Evolutionary conservation across 441 rosid species (phyloP).

Genomic region (Bocquillonia castaneifolia): DNA sequence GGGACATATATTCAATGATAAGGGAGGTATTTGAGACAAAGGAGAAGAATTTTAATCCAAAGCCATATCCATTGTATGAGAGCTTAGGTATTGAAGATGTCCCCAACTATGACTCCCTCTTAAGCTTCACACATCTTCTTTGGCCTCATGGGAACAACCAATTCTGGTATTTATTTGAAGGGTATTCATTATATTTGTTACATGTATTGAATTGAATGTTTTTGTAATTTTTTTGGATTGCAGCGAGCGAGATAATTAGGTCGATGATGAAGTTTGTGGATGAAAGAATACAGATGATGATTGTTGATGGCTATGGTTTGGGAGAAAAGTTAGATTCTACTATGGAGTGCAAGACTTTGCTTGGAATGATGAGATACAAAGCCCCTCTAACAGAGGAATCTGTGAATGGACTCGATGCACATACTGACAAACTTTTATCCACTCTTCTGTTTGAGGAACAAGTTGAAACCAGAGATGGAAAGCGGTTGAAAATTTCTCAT

Average conservation of each 20-base stretch:
- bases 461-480: slow-evolving; percentile 14
- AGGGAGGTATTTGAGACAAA: slow-evolving; percentile 7
- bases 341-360: not conserved
- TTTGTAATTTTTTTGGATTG: not conserved
- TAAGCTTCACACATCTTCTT: not conserved
- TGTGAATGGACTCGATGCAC: slow-evolving; percentile 15
- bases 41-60: slow-evolving; percentile 1
- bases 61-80: slow-evolving; percentile 9
- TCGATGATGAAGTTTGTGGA: slow-evolving; percentile 12
- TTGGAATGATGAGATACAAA: slow-evolving; percentile 26
- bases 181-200: not conserved
- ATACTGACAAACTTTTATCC: slow-evolving; percentile 18
- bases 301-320: slow-evolving; percentile 20
- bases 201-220: no score
- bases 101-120: not conserved
- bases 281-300: slow-evolving; percentile 20
- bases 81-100: slow-evolving; percentile 3
- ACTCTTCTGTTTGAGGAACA: slow-evolving; percentile 25
- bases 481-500: slow-evolving; percentile 18
- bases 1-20: slow-evolving; percentile 12
- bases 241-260: not conserved
- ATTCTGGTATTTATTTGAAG: not conserved
- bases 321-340: not conserved
- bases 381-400: slow-evolving; percentile 6
- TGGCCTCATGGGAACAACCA: no score